phyloP scores from a whole-genome alignment of 768 basidiomycete species.

The Suillus paluster region DNA sequence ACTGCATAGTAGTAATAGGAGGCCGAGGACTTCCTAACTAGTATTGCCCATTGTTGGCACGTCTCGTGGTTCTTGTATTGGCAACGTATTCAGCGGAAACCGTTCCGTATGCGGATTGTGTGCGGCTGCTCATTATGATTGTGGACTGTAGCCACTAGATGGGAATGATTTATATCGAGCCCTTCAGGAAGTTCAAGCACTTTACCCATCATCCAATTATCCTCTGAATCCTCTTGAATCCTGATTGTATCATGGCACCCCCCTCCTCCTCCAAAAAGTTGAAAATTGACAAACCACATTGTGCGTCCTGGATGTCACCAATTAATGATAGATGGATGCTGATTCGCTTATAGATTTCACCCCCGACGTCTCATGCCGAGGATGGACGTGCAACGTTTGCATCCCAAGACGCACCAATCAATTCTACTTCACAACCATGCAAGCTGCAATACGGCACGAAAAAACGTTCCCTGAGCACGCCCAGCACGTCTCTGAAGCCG shows the following conservation, averaged over 20 bases:
- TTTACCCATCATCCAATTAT: conserved; percentile 1
- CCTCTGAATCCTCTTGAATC: not conserved
- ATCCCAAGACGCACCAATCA: conserved; percentile 23
- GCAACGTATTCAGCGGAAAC: conserved; percentile 1
- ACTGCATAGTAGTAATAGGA: not conserved
- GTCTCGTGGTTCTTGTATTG: not conserved
- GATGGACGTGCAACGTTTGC: conserved; percentile 41
- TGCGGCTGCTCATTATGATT: conserved; percentile 2
- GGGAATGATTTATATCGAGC: conserved; percentile 1
- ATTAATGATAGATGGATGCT: not conserved
- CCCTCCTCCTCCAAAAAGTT: not conserved
- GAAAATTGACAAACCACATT: not conserved
- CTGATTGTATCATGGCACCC: not conserved
- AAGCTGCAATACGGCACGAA: conserved; percentile 39
- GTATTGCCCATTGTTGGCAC: not conserved
- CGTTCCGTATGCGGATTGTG: not conserved
- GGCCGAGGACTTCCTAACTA: not conserved
- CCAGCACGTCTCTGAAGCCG: conserved; percentile 15
- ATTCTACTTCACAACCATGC: conserved; percentile 26
- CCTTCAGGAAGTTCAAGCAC: not conserved
- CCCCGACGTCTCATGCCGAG: conserved; percentile 28
- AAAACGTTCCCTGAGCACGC: conserved; percentile 23
- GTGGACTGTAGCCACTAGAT: not conserved
- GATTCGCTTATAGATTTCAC: conserved; percentile 26
- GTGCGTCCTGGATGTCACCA: not conserved